Evolutionary conservation across 768 basidiomycete species (phyloP).

Genomic region (Rhodosporidiobolus sp.): DNA sequence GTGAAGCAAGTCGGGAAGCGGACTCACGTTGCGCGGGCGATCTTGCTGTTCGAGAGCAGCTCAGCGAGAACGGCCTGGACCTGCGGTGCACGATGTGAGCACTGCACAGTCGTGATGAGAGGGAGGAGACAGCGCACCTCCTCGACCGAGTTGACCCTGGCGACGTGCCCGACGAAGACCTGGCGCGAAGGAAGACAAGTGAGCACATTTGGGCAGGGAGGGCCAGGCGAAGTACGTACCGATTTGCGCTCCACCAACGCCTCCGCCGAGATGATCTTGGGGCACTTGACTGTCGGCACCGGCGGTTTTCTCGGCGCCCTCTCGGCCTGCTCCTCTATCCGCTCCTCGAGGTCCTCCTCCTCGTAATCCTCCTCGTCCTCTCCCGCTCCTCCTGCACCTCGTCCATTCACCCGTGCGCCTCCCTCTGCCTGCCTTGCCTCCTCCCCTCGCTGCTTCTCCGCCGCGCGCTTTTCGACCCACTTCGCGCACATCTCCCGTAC

Average conservation of each 20-base stretch:
- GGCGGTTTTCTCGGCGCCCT: background rate
- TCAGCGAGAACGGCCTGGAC: constrained; percentile 66
- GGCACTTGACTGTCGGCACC: constrained; percentile 10
- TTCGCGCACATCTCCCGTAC: constrained; percentile 62
- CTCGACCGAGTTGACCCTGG: constrained; percentile 38
- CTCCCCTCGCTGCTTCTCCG: constrained; percentile 26
- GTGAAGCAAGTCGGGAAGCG: background rate
- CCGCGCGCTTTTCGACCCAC: constrained; percentile 67
- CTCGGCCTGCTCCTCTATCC: background rate
- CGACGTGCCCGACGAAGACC: constrained; percentile 47
- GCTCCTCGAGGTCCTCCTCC: background rate
- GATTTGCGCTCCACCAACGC: constrained; percentile 76
- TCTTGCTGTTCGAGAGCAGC: constrained; percentile 67
- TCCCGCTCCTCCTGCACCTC: background rate
- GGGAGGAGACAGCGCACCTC: constrained; percentile 6
- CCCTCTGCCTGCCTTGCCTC: background rate
- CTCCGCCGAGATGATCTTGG: constrained; percentile 65
- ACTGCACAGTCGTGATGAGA: too few species aligned
- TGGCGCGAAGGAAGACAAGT: constrained; percentile 43
- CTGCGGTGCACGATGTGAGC: constrained; percentile 48
- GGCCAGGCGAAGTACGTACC: constrained; percentile 63
- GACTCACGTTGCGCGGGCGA: constrained; percentile 56
- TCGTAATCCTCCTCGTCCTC: background rate
- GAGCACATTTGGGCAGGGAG: constrained; percentile 53
- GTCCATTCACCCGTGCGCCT: background rate